Percentiles rank a stretch among this genome's conserved stretches.
Conservation (phyloP, 2,329 filamentous ascomycete species). For the Fusarium sororula region DNA sequence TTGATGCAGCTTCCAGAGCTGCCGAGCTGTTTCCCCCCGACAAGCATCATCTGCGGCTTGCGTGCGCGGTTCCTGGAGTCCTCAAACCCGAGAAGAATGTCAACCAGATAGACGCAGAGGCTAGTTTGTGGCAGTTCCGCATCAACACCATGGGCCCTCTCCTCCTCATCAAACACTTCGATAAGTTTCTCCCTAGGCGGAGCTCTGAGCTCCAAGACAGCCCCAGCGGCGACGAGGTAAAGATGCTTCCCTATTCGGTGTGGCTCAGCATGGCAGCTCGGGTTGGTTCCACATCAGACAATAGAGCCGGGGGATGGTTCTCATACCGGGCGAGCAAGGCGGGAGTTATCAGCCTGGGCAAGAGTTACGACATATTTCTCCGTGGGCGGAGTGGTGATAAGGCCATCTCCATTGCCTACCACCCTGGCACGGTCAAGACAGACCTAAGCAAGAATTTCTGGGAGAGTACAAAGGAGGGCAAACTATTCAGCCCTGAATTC, state of each 20-base stretch:
- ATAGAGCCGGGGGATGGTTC: constrained; percentile 82
- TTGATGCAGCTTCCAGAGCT: constrained; percentile 62
- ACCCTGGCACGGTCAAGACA: constrained; percentile 84
- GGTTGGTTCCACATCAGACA: constrained; percentile 78
- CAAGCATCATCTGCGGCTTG: constrained; percentile 71
- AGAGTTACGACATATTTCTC: constrained; percentile 76
- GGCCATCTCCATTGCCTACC: constrained; percentile 75
- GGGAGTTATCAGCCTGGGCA: constrained; percentile 75
- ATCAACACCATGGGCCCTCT: constrained; percentile 80
- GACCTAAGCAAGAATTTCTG: constrained; percentile 78
- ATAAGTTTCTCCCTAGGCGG: constrained; percentile 71
- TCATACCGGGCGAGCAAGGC: constrained; percentile 81
- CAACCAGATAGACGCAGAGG: constrained; percentile 67
- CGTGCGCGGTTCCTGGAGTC: constrained; percentile 75
- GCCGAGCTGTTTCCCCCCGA: constrained; percentile 60
- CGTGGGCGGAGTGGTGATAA: constrained; percentile 64
- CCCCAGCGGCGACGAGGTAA: constrained; percentile 21
- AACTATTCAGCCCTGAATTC: constrained; percentile 73
- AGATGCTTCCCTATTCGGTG: constrained; percentile 64
- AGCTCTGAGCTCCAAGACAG: constrained; percentile 50
- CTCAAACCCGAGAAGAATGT: constrained; percentile 78
- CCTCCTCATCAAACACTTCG: constrained; percentile 80
- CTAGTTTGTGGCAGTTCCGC: constrained; percentile 73
- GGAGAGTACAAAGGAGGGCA: constrained; percentile 66
- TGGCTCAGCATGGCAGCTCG: constrained; percentile 82